These are phyloP conservation scores for Colletotrichum sp. DNA, from an alignment of 2,329 filamentous ascomycete species.

Conservation along the genomic window DNA sequence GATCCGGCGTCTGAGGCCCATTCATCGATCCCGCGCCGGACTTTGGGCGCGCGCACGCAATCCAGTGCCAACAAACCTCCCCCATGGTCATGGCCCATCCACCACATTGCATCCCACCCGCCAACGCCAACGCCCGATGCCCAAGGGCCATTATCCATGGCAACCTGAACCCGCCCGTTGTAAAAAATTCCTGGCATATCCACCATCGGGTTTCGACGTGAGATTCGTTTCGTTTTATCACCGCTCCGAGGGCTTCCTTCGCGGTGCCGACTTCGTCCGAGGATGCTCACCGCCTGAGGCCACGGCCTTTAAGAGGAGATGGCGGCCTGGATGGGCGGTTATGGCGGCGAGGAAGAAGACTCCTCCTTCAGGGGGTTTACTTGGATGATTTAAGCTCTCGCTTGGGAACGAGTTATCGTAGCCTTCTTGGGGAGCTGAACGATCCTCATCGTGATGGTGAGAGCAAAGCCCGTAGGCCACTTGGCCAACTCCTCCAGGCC, in stretches of 20 bases:
- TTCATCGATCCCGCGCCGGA: neutral
- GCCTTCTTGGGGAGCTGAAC: neutral
- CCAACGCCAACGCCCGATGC: neutral
- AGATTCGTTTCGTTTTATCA: slow-evolving; percentile 1
- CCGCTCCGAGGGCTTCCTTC: neutral
- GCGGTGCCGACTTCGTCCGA: neutral
- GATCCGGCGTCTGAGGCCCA: neutral
- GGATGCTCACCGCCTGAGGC: neutral
- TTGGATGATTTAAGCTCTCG: neutral
- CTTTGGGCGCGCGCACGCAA: neutral
- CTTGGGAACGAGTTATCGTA: neutral
- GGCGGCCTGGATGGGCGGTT: neutral
- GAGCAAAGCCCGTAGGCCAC: neutral
- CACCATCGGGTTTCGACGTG: slow-evolving; percentile 5
- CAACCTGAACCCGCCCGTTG: neutral
- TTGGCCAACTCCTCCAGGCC: neutral
- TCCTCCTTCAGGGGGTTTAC: neutral
- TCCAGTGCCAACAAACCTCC: neutral
- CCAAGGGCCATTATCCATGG: slow-evolving; percentile 2
- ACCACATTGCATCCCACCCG: neutral
- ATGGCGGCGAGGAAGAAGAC: neutral
- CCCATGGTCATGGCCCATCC: neutral
- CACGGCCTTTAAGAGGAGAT: neutral
- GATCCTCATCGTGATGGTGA: neutral
- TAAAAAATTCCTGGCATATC: neutral